Evolutionary conservation across 164 flowering plant species (phyloP).

Genomic region (Stephania cephalantha): DNA sequence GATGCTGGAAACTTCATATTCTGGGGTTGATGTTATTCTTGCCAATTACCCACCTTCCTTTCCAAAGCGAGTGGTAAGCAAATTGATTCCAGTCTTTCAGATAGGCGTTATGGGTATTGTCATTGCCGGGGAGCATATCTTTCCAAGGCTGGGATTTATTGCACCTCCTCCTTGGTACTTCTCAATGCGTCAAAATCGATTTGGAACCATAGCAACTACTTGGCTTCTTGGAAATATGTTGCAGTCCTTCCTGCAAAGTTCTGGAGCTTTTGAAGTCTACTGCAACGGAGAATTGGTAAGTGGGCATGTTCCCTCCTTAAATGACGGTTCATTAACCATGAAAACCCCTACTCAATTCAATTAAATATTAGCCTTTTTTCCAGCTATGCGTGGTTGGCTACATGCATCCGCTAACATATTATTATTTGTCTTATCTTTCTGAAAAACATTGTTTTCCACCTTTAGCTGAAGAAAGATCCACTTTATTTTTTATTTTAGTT

Average conservation of each 20-base stretch:
- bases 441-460: not conserved
- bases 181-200: conserved; percentile 72
- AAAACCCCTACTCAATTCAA: no score
- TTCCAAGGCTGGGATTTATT: conserved; percentile 64
- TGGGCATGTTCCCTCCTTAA: not conserved
- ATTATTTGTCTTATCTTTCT: no score
- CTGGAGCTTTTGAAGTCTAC: conserved; percentile 92
- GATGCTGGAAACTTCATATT: conserved; percentile 71
- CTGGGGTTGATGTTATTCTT: conserved; percentile 69
- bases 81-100: conserved; percentile 69
- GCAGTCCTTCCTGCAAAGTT: conserved; percentile 75
- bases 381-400: no score
- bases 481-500: no score
- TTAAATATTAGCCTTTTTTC: no score
- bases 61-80: conserved; percentile 75
- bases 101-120: conserved; percentile 60
- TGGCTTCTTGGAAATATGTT: conserved; percentile 89
- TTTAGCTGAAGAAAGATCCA: not conserved
- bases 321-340: not conserved
- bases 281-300: conserved; percentile 66
- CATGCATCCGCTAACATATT: no score
- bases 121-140: conserved; percentile 84
- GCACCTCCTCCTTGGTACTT: conserved; percentile 81
- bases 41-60: conserved; percentile 77
- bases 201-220: conserved; percentile 76